Evolutionary conservation across 495 filamentous ascomycete genomes (phyloP), one percentile per base, ranked within the genome.

Genomic region (Aspergillus cavernicola): DNA sequence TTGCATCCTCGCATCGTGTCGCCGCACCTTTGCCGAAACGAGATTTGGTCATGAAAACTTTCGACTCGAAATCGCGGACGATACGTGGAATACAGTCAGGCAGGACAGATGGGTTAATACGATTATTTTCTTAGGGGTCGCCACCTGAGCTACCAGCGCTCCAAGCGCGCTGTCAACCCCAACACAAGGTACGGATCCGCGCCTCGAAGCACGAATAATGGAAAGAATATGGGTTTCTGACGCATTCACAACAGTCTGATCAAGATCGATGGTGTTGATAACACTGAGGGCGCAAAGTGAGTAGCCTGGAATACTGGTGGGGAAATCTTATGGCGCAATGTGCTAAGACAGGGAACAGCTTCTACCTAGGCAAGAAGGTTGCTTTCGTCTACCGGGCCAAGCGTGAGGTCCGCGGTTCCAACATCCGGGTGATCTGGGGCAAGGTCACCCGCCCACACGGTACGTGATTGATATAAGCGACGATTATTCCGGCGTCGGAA

Each of bases 361-460:
- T 92, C 82, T 92, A 91, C 78, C 78, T 88, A 47, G 92, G 93
- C 80, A 97, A 98, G 85, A 90, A 87, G 76, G 83, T 96, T 69
- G 92, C 92, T 64, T 97, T 90, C 73, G 91, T 98, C 73, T 97
- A 97, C 81, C 88, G 91, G 61, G 93, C 85, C 55, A 84, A 88
- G 78, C 86, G 82, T 76, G 90, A 95, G 80, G 79, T 92, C 63
- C 89, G 90, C 64, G 93, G 93, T 69, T 90, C 90, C 71, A 96
- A 97, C 84, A 91, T 97, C 74, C 80, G 92, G 68, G 92, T 97
- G 57, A 97, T 97, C 78, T 98, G 95, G 93, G 95, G 95, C 76
- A 97, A 96, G 82, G 84, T 97, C 66, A 96, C 91, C 66, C 82
- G 89, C 66, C 84, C 90, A 69, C 92, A 97, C 76, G 93, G 89